phyloP scores from a whole-genome alignment of 768 basidiomycete genomes.

The Phanerochaete carnosa region DNA sequence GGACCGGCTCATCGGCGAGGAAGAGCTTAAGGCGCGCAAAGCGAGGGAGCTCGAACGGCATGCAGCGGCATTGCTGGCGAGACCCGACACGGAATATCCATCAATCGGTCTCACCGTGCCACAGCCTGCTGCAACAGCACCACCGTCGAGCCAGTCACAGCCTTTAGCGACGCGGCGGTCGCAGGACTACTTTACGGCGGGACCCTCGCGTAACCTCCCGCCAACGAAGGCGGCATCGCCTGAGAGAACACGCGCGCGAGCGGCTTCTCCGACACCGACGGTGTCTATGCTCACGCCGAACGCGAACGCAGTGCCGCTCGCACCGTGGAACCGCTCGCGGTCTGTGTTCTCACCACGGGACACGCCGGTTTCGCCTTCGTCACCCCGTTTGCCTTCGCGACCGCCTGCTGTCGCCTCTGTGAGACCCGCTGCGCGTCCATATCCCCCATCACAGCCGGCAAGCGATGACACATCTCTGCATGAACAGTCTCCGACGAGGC shows the following conservation, averaged over 20 bases:
- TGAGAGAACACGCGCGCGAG: conserved; percentile 8
- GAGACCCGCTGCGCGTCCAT: background rate
- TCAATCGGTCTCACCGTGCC: conserved; percentile 10
- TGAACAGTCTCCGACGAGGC: background rate
- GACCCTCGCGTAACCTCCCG: conserved; percentile 17
- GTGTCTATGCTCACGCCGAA: conserved; percentile 16
- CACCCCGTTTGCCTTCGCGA: conserved; percentile 43
- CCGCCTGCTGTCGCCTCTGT: conserved; percentile 11
- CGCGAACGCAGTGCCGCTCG: conserved; percentile 24
- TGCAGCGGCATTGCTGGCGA: conserved; percentile 17
- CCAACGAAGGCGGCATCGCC: conserved; percentile 12
- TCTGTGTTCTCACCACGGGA: conserved; percentile 40
- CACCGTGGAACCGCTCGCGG: conserved; percentile 58
- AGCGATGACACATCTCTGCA: background rate
- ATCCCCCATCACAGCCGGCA: background rate
- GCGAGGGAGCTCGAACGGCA: conserved; percentile 24
- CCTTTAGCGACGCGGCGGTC: conserved; percentile 6
- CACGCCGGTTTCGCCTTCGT: conserved; percentile 47
- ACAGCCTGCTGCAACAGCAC: conserved; percentile 19
- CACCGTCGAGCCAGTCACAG: conserved; percentile 14
- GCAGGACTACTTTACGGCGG: conserved; percentile 18
- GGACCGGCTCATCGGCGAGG: conserved; percentile 59
- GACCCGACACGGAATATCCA: background rate
- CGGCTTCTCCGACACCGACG: conserved; percentile 15
- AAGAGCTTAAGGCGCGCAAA: conserved; percentile 37